A percentile compares a stretch with the other conserved stretches of the same genome.
These are phyloP conservation scores for Phytophthora europaea DNA, from an alignment of 352 stramenopile genomes.

Conservation along the genomic window DNA sequence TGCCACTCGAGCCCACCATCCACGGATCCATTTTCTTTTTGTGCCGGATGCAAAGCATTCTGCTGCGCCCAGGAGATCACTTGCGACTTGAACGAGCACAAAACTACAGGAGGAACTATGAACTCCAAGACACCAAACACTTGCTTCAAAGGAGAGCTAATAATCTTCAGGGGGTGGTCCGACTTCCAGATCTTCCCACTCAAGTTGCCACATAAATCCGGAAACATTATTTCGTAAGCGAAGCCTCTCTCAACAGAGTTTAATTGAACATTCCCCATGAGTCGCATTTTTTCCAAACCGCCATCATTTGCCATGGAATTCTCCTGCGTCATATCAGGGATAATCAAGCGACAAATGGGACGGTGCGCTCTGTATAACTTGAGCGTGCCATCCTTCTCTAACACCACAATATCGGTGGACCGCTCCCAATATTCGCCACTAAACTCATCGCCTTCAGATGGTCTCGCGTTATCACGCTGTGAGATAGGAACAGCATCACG, in stretches of 20 bases:
- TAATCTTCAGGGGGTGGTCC: slow-evolving; percentile 53
- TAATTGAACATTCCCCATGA: slow-evolving; percentile 36
- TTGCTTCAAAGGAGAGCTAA: slow-evolving; percentile 43
- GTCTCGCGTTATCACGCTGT: neutral
- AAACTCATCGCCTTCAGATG: slow-evolving; percentile 2
- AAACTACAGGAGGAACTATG: slow-evolving; percentile 27
- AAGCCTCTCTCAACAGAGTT: slow-evolving; percentile 29
- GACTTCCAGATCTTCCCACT: slow-evolving; percentile 45
- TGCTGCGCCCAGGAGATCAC: slow-evolving; percentile 30
- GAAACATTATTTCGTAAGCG: slow-evolving; percentile 46
- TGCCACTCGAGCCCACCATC: slow-evolving; percentile 41
- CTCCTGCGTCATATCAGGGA: slow-evolving; percentile 16
- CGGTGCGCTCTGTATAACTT: slow-evolving; percentile 45
- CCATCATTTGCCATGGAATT: slow-evolving; percentile 7
- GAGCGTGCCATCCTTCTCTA: slow-evolving; percentile 40
- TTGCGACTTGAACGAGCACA: slow-evolving; percentile 33
- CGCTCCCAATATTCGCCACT: neutral
- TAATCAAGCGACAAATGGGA: slow-evolving; percentile 43
- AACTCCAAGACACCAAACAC: slow-evolving; percentile 46
- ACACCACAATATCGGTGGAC: slow-evolving; percentile 54
- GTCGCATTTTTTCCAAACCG: slow-evolving; percentile 5
- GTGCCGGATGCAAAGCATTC: slow-evolving; percentile 12
- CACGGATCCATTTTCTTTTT: slow-evolving; percentile 2
- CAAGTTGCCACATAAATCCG: slow-evolving; percentile 18
- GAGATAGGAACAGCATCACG: slow-evolving; percentile 53